These are phyloP conservation scores for Nymphaea thermarum DNA, from an alignment of 164 flowering plant species.

Conservation along the genomic window DNA sequence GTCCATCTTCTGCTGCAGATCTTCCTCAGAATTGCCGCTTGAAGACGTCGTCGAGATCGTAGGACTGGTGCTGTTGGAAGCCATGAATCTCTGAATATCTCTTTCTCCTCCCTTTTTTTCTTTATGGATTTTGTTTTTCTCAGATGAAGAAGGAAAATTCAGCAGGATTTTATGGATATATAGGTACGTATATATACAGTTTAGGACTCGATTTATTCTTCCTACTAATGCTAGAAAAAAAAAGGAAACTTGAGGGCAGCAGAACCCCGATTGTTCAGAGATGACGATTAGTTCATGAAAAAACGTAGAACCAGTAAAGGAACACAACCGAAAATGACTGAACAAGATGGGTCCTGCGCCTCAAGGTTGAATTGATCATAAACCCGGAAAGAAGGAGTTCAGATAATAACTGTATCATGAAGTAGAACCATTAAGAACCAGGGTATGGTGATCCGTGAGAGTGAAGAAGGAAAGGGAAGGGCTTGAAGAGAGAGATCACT, in stretches of 20 bases:
- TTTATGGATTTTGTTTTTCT: background rate
- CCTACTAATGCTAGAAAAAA: background rate
- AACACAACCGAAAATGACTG: conserved; percentile 88
- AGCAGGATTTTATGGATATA: background rate
- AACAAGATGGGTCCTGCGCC: conserved; percentile 58
- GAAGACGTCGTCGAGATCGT: conserved; percentile 35
- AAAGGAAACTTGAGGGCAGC: conserved; percentile 4
- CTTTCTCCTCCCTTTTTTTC: background rate
- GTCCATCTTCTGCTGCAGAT: conserved; percentile 37
- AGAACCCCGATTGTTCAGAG: conserved; percentile 36
- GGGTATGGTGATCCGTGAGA: background rate
- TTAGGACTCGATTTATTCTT: background rate
- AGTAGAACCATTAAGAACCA: background rate
- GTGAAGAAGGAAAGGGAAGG: background rate
- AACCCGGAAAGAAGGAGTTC: conserved; percentile 74
- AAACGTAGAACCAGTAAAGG: conserved; percentile 92
- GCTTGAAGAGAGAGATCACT: background rate
- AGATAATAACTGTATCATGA: conserved; percentile 1
- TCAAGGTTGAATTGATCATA: conserved; percentile 28
- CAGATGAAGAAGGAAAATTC: background rate
- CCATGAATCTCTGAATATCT: background rate
- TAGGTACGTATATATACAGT: background rate
- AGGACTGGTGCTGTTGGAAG: background rate
- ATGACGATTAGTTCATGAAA: conserved; percentile 36
- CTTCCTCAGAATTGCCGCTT: conserved; percentile 43